A percentile compares a stretch with the other conserved stretches of the same genome.
phyloP scores from a whole-genome alignment of 208 protist species.

The Trichomonas vaginalis region DNA sequence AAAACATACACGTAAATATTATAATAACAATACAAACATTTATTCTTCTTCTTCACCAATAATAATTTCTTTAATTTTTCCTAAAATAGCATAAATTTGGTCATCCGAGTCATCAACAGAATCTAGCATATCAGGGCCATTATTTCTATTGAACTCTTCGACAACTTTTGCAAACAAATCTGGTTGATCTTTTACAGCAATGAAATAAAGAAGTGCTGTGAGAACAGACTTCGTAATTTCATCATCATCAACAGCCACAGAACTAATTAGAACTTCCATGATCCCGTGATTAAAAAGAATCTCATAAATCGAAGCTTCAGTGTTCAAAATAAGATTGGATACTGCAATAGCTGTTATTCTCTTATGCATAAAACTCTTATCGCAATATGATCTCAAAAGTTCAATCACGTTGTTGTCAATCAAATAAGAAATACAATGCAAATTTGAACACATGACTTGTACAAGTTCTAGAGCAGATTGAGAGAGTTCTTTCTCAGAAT shows the following conservation, averaged over 20 bases:
- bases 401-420: background rate
- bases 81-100: background rate
- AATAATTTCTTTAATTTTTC: background rate
- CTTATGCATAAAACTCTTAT: background rate
- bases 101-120: background rate
- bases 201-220: background rate
- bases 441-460: background rate
- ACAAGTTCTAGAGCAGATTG: background rate
- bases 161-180: background rate
- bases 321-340: background rate
- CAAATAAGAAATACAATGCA: background rate
- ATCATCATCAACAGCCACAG: background rate
- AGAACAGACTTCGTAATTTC: background rate
- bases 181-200: background rate
- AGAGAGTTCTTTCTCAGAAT: background rate
- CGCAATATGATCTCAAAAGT: background rate
- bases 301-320: background rate
- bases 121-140: background rate
- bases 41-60: background rate
- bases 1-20: too few species aligned
- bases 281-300: background rate
- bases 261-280: background rate
- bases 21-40: background rate
- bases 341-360: background rate
- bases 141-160: background rate